These are phyloP conservation scores for Linum usitatissimum DNA, from an alignment of 345 rosid genomes.

Conservation along the genomic window DNA sequence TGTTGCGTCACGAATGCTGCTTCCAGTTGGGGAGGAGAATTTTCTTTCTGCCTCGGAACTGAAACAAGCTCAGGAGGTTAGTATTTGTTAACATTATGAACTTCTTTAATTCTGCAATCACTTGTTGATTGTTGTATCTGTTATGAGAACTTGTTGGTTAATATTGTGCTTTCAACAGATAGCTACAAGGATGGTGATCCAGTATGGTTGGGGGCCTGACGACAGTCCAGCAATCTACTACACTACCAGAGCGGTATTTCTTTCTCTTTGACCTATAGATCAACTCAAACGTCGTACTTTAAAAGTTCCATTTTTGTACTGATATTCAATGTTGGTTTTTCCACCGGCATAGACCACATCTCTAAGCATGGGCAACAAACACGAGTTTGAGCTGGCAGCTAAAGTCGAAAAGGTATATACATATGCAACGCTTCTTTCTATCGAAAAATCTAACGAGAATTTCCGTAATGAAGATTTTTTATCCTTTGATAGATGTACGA, in stretches of 20 bases:
- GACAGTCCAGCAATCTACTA: slow-evolving; percentile 82
- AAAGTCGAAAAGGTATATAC: slow-evolving; percentile 72
- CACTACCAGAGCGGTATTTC: slow-evolving; percentile 57
- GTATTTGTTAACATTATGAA: slow-evolving; percentile 12
- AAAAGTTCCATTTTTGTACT: slow-evolving; percentile 1
- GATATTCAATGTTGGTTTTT: slow-evolving; percentile 12
- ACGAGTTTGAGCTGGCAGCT: slow-evolving; percentile 74
- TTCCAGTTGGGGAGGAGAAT: slow-evolving; percentile 79
- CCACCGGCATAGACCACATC: slow-evolving; percentile 43
- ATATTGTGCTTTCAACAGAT: slow-evolving; percentile 37
- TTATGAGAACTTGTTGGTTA: slow-evolving; percentile 1
- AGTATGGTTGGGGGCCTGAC: slow-evolving; percentile 96
- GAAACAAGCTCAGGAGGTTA: slow-evolving; percentile 82
- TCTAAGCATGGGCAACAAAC: slow-evolving; percentile 77
- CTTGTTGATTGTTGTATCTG: no score
- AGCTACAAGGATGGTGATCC: slow-evolving; percentile 93
- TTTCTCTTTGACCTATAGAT: slow-evolving; percentile 15
- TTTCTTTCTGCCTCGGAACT: slow-evolving; percentile 68
- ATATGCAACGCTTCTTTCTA: slow-evolving; percentile 1
- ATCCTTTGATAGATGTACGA: slow-evolving; percentile 44
- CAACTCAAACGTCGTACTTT: background rate
- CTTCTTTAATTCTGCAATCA: background rate
- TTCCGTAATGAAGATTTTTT: background rate
- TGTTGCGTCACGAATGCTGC: slow-evolving; percentile 74
- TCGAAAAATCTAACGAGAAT: background rate